Base-by-base conservation (phyloP, 2,329 filamentous ascomycete genomes). In the Chrysoporthe cubensis region DNA sequence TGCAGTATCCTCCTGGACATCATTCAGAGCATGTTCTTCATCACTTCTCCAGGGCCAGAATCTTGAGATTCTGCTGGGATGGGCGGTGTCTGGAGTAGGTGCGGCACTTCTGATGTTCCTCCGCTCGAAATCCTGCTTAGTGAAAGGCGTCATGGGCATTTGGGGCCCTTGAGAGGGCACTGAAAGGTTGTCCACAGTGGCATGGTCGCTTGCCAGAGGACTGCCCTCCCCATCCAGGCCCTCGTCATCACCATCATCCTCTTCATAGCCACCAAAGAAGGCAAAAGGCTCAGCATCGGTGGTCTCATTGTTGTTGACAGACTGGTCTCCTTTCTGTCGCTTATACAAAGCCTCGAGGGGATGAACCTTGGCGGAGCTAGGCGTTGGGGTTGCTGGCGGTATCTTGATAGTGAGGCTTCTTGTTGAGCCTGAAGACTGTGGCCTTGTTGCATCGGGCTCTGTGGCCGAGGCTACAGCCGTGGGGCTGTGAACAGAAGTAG, bases 271-370 rank as follows among this genome's bases (percentile, higher is more conserved):
- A 34, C 80, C 83, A 76, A 97, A 97, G 81, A 97, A 97, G 76
- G 85, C 93, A 78, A 97, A 97, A 13, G 82, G 73, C 81, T 90
- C 65, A 76, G 87, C 69, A 81, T 86, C 73, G 81, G 82, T 68
- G 74, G 82, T 69, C 68, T 74, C 70, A 46, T 76, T 69, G 61
- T 72, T 63, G 73, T 81, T 37, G 71, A 79, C 62, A 73, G 80
- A 72, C 69, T 76, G 78, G 4, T 78, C 77, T 43, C 81, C 54
- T 46, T 87, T 85, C 0, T 87, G 79, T 4, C 88, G 88, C 80
- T 97, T 98, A 84, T 96, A 99, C 2, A 98, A 86, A 0, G 93
- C 93, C 81, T 98, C 94, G 1, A 98, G 85, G 0, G 96, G 95
- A 73, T 98, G 95, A 0, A 97, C 82, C 70, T 86, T 82, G 62